phyloP scores from a whole-genome alignment of 495 filamentous ascomycete species.

The Aspergillus ostianus region DNA sequence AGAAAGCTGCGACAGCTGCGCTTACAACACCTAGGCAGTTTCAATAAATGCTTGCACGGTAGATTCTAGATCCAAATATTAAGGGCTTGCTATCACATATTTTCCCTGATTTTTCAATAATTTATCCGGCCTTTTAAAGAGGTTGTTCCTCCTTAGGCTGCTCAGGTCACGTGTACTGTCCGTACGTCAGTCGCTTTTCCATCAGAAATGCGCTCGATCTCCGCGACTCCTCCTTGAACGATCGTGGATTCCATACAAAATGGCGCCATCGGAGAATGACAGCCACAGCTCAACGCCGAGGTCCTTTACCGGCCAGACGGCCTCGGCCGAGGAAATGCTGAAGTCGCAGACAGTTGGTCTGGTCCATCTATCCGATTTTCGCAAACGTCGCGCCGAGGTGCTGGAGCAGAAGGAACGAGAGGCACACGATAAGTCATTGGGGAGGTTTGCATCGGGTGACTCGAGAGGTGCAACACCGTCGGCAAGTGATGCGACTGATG shows the following conservation, averaged over 20 bases:
- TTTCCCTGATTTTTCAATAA: too few relatives aligned
- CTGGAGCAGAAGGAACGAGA: conserved; percentile 88
- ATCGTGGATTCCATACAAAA: conserved; percentile 13
- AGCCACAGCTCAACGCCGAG: conserved; percentile 41
- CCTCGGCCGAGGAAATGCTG: conserved; percentile 85
- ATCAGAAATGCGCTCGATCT: not conserved
- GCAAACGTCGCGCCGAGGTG: conserved; percentile 93
- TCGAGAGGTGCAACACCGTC: conserved; percentile 54
- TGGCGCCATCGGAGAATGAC: conserved; percentile 38
- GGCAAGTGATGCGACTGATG: conserved; percentile 51
- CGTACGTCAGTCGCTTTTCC: not conserved
- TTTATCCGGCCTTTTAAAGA: not conserved
- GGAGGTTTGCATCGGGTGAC: conserved; percentile 47
- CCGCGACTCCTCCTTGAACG: not conserved
- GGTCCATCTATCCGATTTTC: conserved; percentile 89
- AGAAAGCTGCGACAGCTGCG: not conserved
- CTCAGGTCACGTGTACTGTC: not conserved
- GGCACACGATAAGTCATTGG: conserved; percentile 60
- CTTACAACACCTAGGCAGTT: too few relatives aligned
- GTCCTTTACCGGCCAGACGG: conserved; percentile 72
- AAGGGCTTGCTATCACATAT: too few relatives aligned
- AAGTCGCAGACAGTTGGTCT: conserved; percentile 91
- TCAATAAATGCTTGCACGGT: too few relatives aligned
- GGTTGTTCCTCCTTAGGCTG: too few relatives aligned
- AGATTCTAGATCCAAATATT: too few relatives aligned